phyloP scores from a whole-genome alignment of 106 monocot genomes.

The Ottelia alismoides region DNA sequence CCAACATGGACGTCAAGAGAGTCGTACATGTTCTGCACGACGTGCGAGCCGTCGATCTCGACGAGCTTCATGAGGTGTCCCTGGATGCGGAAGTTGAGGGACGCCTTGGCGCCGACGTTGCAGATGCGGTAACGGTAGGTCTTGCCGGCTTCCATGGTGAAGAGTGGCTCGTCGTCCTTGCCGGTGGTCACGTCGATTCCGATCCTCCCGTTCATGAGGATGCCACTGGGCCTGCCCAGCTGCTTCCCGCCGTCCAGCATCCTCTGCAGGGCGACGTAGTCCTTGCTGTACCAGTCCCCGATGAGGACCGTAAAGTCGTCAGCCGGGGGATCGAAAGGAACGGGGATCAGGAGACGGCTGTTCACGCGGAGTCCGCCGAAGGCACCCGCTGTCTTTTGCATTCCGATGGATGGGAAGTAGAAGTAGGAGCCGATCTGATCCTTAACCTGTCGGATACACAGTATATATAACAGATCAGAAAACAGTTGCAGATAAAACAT shows the following conservation, averaged over 20 bases:
- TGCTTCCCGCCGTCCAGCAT: conserved; percentile 10
- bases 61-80: conserved; percentile 57
- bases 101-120: conserved; percentile 61
- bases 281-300: conserved; percentile 62
- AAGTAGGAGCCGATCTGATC: conserved; percentile 87
- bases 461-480: no score
- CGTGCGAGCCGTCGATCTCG: conserved; percentile 85
- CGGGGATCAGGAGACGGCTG: conserved; percentile 83
- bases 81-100: conserved; percentile 77
- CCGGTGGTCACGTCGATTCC: conserved; percentile 4
- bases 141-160: conserved; percentile 11
- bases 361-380: conserved; percentile 72
- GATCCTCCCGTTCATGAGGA: conserved; percentile 10
- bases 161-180: conserved; percentile 1
- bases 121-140: conserved; percentile 53
- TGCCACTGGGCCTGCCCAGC: not conserved
- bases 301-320: conserved; percentile 75
- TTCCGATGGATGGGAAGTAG: conserved; percentile 72
- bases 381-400: conserved; percentile 76
- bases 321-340: conserved; percentile 63
- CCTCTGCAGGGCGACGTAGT: conserved; percentile 20
- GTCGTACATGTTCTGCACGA: conserved; percentile 45
- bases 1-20: conserved; percentile 40
- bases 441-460: conserved; percentile 33
- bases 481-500: no score